phyloP scores from a whole-genome alignment of 306 rosid species.

The Cajanus cajan region DNA sequence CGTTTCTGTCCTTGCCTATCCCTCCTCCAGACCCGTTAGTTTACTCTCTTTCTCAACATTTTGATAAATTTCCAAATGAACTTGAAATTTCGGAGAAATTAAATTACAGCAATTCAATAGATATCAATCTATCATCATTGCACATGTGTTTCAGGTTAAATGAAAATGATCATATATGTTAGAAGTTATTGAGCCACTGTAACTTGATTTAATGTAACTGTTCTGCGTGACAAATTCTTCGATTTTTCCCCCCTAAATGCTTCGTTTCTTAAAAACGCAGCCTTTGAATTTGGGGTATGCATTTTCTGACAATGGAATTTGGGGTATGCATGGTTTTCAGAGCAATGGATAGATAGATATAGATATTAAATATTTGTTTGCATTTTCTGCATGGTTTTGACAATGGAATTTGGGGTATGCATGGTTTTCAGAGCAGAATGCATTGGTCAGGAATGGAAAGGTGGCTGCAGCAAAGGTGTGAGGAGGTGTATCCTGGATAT shows the following conservation, averaged over 20 bases:
- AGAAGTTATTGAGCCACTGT: neutral
- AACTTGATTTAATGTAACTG: neutral
- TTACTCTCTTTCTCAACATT: neutral
- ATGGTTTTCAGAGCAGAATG: constrained; percentile 45
- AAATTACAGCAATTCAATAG: neutral
- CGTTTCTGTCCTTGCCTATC: constrained; percentile 71
- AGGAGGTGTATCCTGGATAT: constrained; percentile 46
- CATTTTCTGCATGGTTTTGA: neutral
- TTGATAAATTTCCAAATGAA: neutral
- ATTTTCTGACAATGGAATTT: neutral
- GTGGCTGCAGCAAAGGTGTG: constrained; percentile 67
- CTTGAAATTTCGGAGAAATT: neutral
- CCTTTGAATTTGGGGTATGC: neutral
- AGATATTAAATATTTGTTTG: neutral
- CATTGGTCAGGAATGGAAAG: constrained; percentile 62
- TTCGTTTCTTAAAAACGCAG: neutral
- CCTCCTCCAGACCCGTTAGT: constrained; percentile 78
- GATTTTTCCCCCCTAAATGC: neutral
- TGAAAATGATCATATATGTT: neutral
- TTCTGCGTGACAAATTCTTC: neutral
- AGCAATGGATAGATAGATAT: no score
- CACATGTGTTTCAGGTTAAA: neutral
- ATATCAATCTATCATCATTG: no score
- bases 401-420: neutral
- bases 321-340: constrained; percentile 34